Evolutionary conservation across 2,329 filamentous ascomycete genomes (phyloP).

Genomic region (Sarocladium kiliense): DNA sequence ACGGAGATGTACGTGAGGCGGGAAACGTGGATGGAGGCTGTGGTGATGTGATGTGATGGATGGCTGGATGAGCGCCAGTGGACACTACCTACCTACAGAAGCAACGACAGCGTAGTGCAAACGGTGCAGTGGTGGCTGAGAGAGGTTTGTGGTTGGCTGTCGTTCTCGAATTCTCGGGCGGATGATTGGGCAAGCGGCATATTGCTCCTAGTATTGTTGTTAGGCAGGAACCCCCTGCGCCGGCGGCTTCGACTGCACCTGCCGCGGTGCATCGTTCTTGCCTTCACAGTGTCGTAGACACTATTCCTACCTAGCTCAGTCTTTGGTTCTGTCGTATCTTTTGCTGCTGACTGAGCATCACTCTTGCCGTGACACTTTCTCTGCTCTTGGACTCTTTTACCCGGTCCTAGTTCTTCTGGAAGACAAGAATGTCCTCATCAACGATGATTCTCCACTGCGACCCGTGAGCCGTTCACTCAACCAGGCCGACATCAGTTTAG

Average conservation of each 20-base stretch:
- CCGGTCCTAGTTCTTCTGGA: no score
- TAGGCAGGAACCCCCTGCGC: background rate
- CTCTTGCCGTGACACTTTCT: no score
- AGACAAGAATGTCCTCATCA: no score
- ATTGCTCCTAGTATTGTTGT: background rate
- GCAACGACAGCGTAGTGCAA: background rate
- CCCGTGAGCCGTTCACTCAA: background rate
- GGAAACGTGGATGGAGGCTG: background rate
- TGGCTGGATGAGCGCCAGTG: background rate
- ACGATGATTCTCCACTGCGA: slow-evolving; percentile 1
- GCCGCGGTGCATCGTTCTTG: background rate
- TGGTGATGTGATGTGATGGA: background rate
- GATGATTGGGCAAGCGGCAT: background rate
- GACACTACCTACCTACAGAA: background rate
- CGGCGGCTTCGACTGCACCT: background rate
- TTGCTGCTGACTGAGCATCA: no score
- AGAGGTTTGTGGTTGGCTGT: background rate
- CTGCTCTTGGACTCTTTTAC: no score
- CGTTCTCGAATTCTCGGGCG: background rate
- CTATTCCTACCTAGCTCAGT: no score
- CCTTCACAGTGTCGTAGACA: no score
- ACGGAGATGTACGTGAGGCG: slow-evolving; percentile 1
- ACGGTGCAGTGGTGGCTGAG: background rate
- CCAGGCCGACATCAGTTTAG: slow-evolving; percentile 7
- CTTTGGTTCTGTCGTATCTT: no score